Base-by-base conservation (phyloP, 2,329 filamentous ascomycete genomes). In the Ceratocystis colombiana region DNA sequence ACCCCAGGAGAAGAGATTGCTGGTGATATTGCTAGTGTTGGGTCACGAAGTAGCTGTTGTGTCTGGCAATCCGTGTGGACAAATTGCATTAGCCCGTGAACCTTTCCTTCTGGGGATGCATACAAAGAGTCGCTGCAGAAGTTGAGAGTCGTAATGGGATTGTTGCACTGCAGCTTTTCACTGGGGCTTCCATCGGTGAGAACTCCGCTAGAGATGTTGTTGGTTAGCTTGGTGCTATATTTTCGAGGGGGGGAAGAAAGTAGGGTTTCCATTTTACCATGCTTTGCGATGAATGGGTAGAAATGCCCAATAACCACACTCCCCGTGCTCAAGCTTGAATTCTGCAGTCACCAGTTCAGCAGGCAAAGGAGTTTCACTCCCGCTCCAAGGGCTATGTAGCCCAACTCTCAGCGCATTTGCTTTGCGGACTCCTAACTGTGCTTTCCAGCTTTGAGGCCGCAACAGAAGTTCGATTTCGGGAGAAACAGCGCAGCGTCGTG, bases 251-350 rank as follows among this genome's bases (percentile, higher is more conserved):
- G 1, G 15, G 37, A 22, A 53, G 50, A 3, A 3, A 25, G 28
- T 22, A 12, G 20, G 17, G 44, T 1, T 15, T 57, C 65, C 37
- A 15, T 15, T 41, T 57, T 22, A 64, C 65, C 66, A 67, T 22
- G 64, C 61, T 33, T 64, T 50, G 30, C 66, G 62, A 20, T 64
- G 66, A n/a, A 67, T 67, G 1, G 62, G 66, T 8, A 67, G 25
- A 55, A 64, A 67, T 37, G 66, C 46, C 66, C 62, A 67, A 15
- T 67, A 67, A 45, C 66, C 66, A 53, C 66, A 67, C 53, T 44
- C 64, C 17, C 55, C 62, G 45, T 41, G 61, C 45, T 46, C 20
- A n/a, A 67, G 53, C 4, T 61, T 57, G 53, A 64, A 61, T 20
- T 45, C 10, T 8, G 62, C 37, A 5, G 46, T 15, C 1, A 62